Evolutionary conservation across 1,284 basidiomycete species (phyloP).

Genomic region (Vanrija sp.): DNA sequence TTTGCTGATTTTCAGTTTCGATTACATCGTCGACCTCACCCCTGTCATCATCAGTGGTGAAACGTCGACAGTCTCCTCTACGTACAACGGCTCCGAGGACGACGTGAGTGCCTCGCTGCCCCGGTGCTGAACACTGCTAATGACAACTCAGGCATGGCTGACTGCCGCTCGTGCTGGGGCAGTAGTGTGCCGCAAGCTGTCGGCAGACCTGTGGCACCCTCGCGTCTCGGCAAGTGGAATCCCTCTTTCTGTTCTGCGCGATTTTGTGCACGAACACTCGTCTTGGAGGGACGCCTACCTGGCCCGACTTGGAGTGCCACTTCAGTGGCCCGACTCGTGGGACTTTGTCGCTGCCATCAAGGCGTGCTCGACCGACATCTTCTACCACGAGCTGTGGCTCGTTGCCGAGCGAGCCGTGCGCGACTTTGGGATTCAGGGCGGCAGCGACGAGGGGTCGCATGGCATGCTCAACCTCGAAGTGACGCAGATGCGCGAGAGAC

Average conservation of each 20-base stretch:
- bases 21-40: too few species aligned
- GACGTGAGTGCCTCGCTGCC: slow-evolving; percentile 51
- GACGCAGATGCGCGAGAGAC: slow-evolving; percentile 62
- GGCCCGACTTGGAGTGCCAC: slow-evolving; percentile 73
- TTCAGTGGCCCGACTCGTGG: slow-evolving; percentile 76
- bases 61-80: too few species aligned
- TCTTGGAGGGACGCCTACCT: slow-evolving; percentile 75
- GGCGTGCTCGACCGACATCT: slow-evolving; percentile 74
- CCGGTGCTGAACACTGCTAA: neutral
- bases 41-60: too few species aligned
- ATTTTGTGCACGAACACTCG: slow-evolving; percentile 60
- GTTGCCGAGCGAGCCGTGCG: slow-evolving; percentile 55
- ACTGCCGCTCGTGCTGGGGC: slow-evolving; percentile 71
- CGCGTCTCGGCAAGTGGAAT: slow-evolving; percentile 70
- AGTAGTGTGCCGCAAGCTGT: slow-evolving; percentile 70
- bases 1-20: too few species aligned
- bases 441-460: slow-evolving; percentile 8
- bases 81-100: neutral
- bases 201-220: slow-evolving; percentile 71
- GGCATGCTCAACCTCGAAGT: slow-evolving; percentile 50
- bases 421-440: slow-evolving; percentile 73
- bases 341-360: slow-evolving; percentile 79
- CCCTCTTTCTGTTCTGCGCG: slow-evolving; percentile 59
- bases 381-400: slow-evolving; percentile 80
- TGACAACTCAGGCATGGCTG: slow-evolving; percentile 41